phyloP scores from a whole-genome alignment of 2,329 filamentous ascomycete species.

The Fusarium nurragi region DNA sequence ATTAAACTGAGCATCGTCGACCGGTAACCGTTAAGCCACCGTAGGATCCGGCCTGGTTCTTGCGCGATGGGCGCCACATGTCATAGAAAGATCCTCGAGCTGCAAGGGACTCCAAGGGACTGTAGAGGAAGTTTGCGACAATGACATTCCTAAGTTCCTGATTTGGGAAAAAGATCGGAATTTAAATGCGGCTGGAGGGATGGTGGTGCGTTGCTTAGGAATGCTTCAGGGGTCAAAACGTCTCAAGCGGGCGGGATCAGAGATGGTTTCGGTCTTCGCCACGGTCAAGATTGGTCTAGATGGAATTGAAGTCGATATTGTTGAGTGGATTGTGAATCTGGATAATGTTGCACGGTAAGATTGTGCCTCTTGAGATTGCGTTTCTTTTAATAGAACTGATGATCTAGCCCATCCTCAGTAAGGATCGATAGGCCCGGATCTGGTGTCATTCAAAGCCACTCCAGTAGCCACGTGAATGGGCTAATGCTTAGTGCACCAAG shows the following conservation, averaged over 20 bases:
- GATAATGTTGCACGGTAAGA: not conserved
- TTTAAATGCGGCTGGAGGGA: slow-evolving; percentile 5
- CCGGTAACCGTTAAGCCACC: slow-evolving; percentile 11
- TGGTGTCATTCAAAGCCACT: not conserved
- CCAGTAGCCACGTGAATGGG: too few species aligned
- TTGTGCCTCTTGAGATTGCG: too few species aligned
- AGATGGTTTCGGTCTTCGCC: slow-evolving; percentile 5
- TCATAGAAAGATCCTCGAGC: not conserved
- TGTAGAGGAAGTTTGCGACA: not conserved
- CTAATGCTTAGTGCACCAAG: too few species aligned
- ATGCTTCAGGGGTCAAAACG: slow-evolving; percentile 9
- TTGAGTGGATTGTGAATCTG: not conserved
- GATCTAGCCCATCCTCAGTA: not conserved
- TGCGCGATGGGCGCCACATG: slow-evolving; percentile 1
- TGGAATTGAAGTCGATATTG: not conserved
- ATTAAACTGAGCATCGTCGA: not conserved
- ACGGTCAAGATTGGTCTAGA: slow-evolving; percentile 4
- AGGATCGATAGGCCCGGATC: not conserved
- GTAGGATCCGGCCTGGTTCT: not conserved
- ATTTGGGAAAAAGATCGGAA: slow-evolving; percentile 4
- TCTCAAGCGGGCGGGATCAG: not conserved
- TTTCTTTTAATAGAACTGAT: not conserved
- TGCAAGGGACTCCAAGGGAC: not conserved
- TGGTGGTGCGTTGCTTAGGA: not conserved
- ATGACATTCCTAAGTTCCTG: slow-evolving; percentile 15